Percentiles rank a stretch among this genome's conserved stretches.
These are phyloP conservation scores for Aristolochia fimbriata DNA, from an alignment of 164 flowering plant species.

Conservation along the genomic window DNA sequence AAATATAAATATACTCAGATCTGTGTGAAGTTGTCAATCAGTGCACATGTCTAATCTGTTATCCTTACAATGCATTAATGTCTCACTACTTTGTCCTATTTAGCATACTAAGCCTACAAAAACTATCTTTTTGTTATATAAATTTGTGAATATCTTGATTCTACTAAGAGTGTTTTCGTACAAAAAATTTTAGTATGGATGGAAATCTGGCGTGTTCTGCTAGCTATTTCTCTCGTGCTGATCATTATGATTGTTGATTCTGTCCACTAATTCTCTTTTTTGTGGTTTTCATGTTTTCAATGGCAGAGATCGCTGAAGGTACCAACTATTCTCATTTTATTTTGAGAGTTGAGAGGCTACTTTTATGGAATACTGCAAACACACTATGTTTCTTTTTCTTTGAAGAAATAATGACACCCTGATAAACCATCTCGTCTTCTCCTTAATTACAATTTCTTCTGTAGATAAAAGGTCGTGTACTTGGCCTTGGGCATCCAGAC, in stretches of 20 bases:
- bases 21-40: too few species aligned
- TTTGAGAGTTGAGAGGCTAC: background rate
- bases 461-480: constrained; percentile 76
- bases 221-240: background rate
- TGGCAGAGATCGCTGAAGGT: constrained; percentile 86
- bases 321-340: constrained; percentile 3
- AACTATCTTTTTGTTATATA: background rate
- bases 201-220: background rate
- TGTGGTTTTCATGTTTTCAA: constrained; percentile 10
- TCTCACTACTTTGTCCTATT: background rate
- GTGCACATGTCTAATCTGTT: too few species aligned
- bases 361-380: background rate
- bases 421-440: constrained; percentile 4
- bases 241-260: background rate
- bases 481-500: constrained; percentile 61
- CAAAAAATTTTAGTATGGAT: background rate
- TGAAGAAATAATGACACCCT: background rate
- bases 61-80: too few species aligned
- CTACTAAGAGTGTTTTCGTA: too few species aligned
- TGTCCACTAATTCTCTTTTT: constrained; percentile 6
- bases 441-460: constrained; percentile 6
- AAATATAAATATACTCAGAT: too few species aligned
- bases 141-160: background rate
- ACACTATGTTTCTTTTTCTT: background rate
- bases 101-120: background rate